Evolutionary conservation across 352 stramenopile species (phyloP).

Genomic region (Phytophthora colocasiae): DNA sequence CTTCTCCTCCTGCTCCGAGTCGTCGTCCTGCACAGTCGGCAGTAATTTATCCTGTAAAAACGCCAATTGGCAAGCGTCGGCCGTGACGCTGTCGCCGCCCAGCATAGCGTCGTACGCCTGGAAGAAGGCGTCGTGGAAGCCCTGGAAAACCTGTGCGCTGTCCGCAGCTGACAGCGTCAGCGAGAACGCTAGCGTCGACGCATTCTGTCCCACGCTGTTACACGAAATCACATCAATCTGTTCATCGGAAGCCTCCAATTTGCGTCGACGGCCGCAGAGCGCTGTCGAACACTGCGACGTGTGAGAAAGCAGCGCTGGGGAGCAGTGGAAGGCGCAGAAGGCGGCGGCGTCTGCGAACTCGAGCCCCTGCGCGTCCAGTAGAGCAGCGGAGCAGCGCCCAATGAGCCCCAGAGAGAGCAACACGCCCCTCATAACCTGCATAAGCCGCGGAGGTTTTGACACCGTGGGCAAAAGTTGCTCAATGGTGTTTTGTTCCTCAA

Average conservation of each 20-base stretch:
- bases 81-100: constrained; percentile 55
- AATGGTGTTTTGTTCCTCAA: background rate
- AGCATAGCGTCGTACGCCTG: constrained; percentile 72
- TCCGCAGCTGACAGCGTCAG: constrained; percentile 51
- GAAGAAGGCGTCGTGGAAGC: constrained; percentile 73
- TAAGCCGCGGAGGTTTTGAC: constrained; percentile 3
- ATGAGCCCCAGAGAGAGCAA: constrained; percentile 20
- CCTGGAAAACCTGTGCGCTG: constrained; percentile 50
- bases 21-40: constrained; percentile 41
- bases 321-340: constrained; percentile 72
- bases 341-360: constrained; percentile 49
- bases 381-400: constrained; percentile 8
- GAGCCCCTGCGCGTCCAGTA: constrained; percentile 55
- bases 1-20: constrained; percentile 32
- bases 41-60: constrained; percentile 73
- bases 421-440: constrained; percentile 20
- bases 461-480: constrained; percentile 7
- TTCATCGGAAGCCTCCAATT: constrained; percentile 11
- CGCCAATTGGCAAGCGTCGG: constrained; percentile 70
- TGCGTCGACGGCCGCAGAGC: constrained; percentile 21
- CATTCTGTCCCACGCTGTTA: constrained; percentile 37
- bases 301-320: constrained; percentile 27
- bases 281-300: constrained; percentile 28
- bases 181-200: constrained; percentile 36
- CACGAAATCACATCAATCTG: constrained; percentile 53